Evolutionary conservation across 495 filamentous ascomycete species (phyloP).

Genomic region (Diplogelasinospora grovesii): DNA sequence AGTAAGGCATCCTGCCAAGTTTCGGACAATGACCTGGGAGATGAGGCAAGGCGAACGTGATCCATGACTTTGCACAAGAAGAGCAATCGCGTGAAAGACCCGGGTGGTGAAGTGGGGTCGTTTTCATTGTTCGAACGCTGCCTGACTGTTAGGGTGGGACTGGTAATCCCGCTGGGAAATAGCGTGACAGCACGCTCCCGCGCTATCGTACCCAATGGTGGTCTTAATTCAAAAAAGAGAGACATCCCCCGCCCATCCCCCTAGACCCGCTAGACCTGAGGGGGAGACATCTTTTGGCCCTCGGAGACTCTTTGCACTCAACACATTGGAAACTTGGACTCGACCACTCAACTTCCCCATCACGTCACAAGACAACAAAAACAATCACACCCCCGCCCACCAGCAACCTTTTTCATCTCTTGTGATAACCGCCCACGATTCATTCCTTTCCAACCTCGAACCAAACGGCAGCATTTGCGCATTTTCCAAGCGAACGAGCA

Average conservation of each 20-base stretch:
- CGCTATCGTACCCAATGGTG: conserved; percentile 15
- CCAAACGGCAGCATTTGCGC: no score
- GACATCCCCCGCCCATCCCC: conserved; percentile 15
- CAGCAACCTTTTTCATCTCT: conserved; percentile 23
- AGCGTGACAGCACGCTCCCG: conserved; percentile 8
- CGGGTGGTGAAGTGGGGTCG: no score
- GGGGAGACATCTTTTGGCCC: conserved; percentile 15
- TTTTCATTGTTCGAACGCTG: no score
- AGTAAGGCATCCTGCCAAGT: no score
- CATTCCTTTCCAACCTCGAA: no score
- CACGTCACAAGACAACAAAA: conserved; percentile 29
- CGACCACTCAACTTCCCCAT: conserved; percentile 14
- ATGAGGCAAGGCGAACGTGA: no score
- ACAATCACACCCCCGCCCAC: conserved; percentile 16
- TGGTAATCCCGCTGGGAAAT: conserved; percentile 12
- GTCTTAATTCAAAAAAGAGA: conserved; percentile 21
- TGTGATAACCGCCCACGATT: no score
- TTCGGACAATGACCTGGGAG: no score
- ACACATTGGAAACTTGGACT: conserved; percentile 19
- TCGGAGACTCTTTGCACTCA: conserved; percentile 24
- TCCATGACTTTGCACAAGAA: no score
- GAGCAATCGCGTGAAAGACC: no score
- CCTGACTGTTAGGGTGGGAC: conserved; percentile 21
- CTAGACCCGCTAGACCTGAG: conserved; percentile 19
- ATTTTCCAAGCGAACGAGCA: no score